phyloP scores from a whole-genome alignment of 352 stramenopile genomes.

The Aphanomyces invadans region DNA sequence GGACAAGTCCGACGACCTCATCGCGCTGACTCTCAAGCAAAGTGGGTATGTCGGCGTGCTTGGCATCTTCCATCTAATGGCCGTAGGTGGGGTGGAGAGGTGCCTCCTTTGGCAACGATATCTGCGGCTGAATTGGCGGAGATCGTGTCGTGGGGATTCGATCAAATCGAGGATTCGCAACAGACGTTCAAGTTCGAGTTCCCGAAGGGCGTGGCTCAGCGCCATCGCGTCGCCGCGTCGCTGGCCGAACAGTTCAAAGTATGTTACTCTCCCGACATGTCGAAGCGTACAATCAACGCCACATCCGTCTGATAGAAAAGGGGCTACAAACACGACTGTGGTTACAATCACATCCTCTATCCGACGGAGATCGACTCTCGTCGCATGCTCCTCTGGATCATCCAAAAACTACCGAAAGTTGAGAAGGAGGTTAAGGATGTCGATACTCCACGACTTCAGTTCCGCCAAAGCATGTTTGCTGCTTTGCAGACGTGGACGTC shows the following conservation, averaged over 20 bases:
- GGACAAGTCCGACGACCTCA: slow-evolving; percentile 23
- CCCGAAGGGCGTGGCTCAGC: slow-evolving; percentile 52
- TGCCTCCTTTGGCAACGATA: slow-evolving; percentile 2
- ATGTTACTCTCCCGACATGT: slow-evolving; percentile 8
- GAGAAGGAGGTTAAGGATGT: slow-evolving; percentile 15
- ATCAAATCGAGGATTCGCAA: not conserved
- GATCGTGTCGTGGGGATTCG: slow-evolving; percentile 16
- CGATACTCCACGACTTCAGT: not conserved
- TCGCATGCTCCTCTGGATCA: slow-evolving; percentile 70
- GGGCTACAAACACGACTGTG: slow-evolving; percentile 77
- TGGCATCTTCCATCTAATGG: not conserved
- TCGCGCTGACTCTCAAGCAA: slow-evolving; percentile 15
- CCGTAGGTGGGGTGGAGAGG: slow-evolving; percentile 12
- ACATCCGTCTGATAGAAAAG: too few species aligned
- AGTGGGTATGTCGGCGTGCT: slow-evolving; percentile 12
- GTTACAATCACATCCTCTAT: slow-evolving; percentile 87
- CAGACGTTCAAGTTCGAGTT: slow-evolving; percentile 2
- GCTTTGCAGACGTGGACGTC: slow-evolving; percentile 1
- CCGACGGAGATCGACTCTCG: slow-evolving; percentile 75
- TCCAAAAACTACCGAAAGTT: slow-evolving; percentile 53
- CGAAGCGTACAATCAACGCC: not conserved
- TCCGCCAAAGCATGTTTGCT: not conserved
- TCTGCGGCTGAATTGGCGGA: slow-evolving; percentile 2
- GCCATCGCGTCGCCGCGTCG: slow-evolving; percentile 66
- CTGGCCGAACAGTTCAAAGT: slow-evolving; percentile 73